Evolutionary conservation across 2,329 filamentous ascomycete genomes (phyloP), one percentile per base, ranked within the genome.

Genomic region (Aspergillus quadricinctus): DNA sequence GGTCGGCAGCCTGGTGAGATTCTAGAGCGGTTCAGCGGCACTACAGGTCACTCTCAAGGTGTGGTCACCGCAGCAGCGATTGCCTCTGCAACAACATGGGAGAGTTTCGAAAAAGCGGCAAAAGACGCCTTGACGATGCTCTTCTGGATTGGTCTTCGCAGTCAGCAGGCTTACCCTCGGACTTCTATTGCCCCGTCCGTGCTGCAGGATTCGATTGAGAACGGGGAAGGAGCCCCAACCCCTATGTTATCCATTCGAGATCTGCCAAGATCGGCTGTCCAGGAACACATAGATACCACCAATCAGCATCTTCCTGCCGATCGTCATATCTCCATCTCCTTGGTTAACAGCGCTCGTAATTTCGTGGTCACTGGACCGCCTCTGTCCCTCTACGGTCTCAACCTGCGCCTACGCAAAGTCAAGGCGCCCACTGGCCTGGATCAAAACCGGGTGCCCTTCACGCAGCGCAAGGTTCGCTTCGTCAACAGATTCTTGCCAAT

Each of bases 221-320:
- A 94, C 72, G 93, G 94, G 52, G 94, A 99, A 77, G 95, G 95
- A n/a, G 84, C 83, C 5, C 94, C 95, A 1, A 97, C 94, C 1
- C 95, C 94, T 45, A 99, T 99, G 94, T 80, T 99, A 64, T 97
- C 94, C 69, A 96, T 99, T 64, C 90, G 94, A 50, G 94, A 99
- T 70, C 84, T 99, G 28, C 88, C 93, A 0, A 85, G 89, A 68
- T 83, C 87, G 46, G 89, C 95, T 64, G 90, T 99, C 11, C 92
- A 99, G 76, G 92, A 93, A 75, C 93, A 97, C 77, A 96, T 99
- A 65, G 89, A 97, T 77, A 89, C 89, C 14, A 99, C 94, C 63
- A 99, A 99, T 76, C 88, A 97, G 73, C 96, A 99, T 78, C 83
- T 99, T 56, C 94, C 94, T 0, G 79, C 89, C 62, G 92, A 97